These are phyloP conservation scores for Clarireedia homoeocarpa DNA, from an alignment of 2,329 filamentous ascomycete genomes.

Conservation along the genomic window DNA sequence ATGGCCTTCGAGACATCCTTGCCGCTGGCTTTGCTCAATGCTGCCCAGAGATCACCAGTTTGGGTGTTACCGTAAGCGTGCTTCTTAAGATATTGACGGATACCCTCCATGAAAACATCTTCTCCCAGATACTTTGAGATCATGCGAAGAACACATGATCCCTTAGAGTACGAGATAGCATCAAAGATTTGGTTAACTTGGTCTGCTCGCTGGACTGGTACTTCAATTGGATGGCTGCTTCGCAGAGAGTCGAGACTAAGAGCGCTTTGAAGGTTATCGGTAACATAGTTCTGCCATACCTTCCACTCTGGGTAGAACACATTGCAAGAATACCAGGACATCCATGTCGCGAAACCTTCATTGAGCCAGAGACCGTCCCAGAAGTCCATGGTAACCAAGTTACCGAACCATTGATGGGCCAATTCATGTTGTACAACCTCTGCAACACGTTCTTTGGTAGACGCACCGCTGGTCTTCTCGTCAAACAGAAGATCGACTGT, in stretches of 20 bases:
- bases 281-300: slow-evolving; percentile 93
- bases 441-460: slow-evolving; percentile 84
- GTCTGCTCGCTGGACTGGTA: slow-evolving; percentile 88
- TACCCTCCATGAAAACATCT: slow-evolving; percentile 85
- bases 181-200: slow-evolving; percentile 99
- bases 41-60: slow-evolving; percentile 84
- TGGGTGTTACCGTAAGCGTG: slow-evolving; percentile 95
- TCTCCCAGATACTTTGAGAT: slow-evolving; percentile 93
- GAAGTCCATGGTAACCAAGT: slow-evolving; percentile 96
- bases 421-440: slow-evolving; percentile 96
- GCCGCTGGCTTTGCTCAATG: slow-evolving; percentile 79
- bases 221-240: slow-evolving; percentile 94
- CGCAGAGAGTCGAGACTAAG: slow-evolving; percentile 82
- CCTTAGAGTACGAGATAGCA: slow-evolving; percentile 95
- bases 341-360: slow-evolving; percentile 85
- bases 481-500: slow-evolving; percentile 87
- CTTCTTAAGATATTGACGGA: slow-evolving; percentile 86
- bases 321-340: slow-evolving; percentile 93
- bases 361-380: slow-evolving; percentile 98
- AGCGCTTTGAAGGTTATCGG: slow-evolving; percentile 83
- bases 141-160: slow-evolving; percentile 93
- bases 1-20: slow-evolving; percentile 87
- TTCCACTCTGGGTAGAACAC: slow-evolving; percentile 97
- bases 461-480: slow-evolving; percentile 82
- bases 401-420: slow-evolving; percentile 97